phyloP scores from a whole-genome alignment of 2,329 filamentous ascomycete genomes.

The Aspergillus unguis region DNA sequence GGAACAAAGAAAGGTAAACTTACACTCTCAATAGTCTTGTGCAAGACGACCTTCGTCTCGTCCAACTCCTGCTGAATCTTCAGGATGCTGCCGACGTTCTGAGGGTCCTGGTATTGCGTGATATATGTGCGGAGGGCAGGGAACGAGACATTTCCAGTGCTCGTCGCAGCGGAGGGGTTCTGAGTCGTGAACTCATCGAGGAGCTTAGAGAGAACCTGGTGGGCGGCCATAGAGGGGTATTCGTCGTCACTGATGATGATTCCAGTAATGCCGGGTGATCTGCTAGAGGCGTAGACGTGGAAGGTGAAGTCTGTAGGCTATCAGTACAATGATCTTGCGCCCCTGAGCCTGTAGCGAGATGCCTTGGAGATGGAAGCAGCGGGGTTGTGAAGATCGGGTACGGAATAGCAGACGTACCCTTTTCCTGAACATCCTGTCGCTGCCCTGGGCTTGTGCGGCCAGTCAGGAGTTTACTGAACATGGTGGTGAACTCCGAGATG shows the following conservation, averaged over 20 bases:
- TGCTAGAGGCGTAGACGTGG: conserved; percentile 68
- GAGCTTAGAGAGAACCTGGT: conserved; percentile 81
- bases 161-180: conserved; percentile 59
- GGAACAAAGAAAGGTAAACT: not conserved
- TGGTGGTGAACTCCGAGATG: conserved; percentile 69
- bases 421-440: conserved; percentile 72
- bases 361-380: not conserved
- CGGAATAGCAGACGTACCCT: conserved; percentile 19
- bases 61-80: conserved; percentile 96
- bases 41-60: conserved; percentile 93
- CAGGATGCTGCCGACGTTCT: conserved; percentile 85
- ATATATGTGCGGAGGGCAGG: conserved; percentile 76
- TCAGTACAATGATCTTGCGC: not conserved
- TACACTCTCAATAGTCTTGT: conserved; percentile 83
- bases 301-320: conserved; percentile 47
- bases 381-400: not conserved
- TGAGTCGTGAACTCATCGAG: conserved; percentile 80
- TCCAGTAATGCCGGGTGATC: conserved; percentile 63
- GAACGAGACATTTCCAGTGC: conserved; percentile 54
- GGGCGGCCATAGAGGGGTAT: conserved; percentile 75
- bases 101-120: conserved; percentile 76
- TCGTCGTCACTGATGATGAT: conserved; percentile 74
- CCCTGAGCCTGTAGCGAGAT: not conserved
- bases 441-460: conserved; percentile 78
- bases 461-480: conserved; percentile 84